phyloP scores from a whole-genome alignment of 768 basidiomycete species.

The Cantharellus anzutake region DNA sequence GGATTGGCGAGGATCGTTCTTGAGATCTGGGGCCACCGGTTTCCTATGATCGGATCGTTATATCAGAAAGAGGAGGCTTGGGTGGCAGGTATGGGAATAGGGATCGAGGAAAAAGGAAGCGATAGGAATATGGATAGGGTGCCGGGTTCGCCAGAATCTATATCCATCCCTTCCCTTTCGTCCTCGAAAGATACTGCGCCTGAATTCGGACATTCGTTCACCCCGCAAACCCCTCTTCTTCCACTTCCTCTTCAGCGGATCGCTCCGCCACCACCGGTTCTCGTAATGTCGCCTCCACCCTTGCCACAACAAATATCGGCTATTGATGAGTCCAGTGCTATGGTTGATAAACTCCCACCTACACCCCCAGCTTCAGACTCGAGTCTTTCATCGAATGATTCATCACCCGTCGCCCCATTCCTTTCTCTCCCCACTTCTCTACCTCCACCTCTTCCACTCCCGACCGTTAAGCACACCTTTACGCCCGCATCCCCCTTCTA shows the following conservation, averaged over 20 bases:
- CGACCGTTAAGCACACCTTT: not conserved
- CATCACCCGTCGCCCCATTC: not conserved
- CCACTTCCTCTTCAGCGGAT: too few relatives aligned
- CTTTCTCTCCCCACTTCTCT: not conserved
- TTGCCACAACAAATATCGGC: not conserved
- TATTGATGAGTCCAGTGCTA: too few relatives aligned
- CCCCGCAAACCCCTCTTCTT: too few relatives aligned
- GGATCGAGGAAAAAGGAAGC: too few relatives aligned
- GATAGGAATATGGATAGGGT: too few relatives aligned
- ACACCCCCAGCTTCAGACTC: not conserved
- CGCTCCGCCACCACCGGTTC: too few relatives aligned
- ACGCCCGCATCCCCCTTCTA: not conserved
- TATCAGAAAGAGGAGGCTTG: conserved; percentile 5
- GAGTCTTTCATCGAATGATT: not conserved
- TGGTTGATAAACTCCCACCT: not conserved
- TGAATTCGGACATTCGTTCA: too few relatives aligned
- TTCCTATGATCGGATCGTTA: conserved; percentile 56
- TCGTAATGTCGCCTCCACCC: not conserved
- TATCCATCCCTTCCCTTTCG: too few relatives aligned
- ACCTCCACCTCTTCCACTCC: not conserved
- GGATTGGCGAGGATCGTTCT: conserved; percentile 51
- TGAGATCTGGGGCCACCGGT: conserved; percentile 60
- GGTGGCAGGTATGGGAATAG: too few relatives aligned
- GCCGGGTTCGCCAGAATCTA: too few relatives aligned
- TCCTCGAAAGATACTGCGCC: too few relatives aligned